Evolutionary conservation across 371 early-diverging fungal species (phyloP), one percentile per base, ranked within the genome.

Genomic region (Batkoa obscura): DNA sequence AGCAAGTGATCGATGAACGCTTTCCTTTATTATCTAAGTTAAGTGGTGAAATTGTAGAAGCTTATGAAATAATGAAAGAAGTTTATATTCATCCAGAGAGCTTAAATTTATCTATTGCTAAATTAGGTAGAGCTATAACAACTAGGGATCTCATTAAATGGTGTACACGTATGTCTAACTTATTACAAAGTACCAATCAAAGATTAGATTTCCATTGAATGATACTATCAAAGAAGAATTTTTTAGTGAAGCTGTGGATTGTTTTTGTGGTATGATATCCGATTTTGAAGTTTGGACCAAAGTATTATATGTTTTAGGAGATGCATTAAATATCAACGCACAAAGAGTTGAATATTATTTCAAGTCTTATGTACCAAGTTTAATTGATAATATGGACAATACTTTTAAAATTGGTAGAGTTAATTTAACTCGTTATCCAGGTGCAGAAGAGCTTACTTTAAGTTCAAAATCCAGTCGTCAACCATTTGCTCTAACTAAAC

Each of bases 171-270:
- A 72, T 85, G 43, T 69, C 76, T 17, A 60, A 68, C 9, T 57
- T 75, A 30, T 53, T 74, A 3, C 38, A 13, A 46, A 5, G 46
- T 31, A 42, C 63, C 3, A 62, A 63, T 42, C 52, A 56, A 30
- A 59, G 46, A 10, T 55, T 61, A 30, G 71, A 57, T 38, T 35
- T 70, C 59, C 65, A 34, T 33, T 73, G 46, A 73, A 73, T 51
- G 59, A 72, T 30, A 36, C 64, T 1, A 63, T 76, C 4, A 68
- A 78, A 17, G 70, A 73, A 51, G 75, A 75, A 58, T 55, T 82
- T 37, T 86, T 85, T 59, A 76, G 76, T 36, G 94, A 94, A 66
- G 96, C 88, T 0, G 76, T 80, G 12, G 95, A 94, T 63, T 80
- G 82, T 49, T 92, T 95, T 60, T 81, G 82, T 32, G 81, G 81